Conservation (phyloP, 2,329 filamentous ascomycete species). For the Xylariaceae sp. region DNA sequence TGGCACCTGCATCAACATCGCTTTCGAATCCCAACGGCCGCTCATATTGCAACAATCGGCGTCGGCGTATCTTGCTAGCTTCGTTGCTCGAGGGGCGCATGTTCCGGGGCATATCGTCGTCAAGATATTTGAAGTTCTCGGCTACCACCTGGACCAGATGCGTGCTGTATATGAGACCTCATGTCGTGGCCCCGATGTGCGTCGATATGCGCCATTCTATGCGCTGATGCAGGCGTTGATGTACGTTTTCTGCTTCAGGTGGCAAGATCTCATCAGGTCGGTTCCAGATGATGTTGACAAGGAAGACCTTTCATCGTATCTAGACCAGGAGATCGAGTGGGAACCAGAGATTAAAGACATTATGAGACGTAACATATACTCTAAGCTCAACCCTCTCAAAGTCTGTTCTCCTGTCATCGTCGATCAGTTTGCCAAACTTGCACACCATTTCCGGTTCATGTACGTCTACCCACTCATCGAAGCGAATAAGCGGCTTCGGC, state of each 20-base stretch:
- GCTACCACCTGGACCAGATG: slow-evolving; percentile 76
- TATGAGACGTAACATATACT: slow-evolving; percentile 80
- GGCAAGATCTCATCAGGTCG: slow-evolving; percentile 81
- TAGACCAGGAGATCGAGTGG: slow-evolving; percentile 79
- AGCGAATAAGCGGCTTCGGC: slow-evolving; percentile 86
- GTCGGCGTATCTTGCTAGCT: slow-evolving; percentile 91
- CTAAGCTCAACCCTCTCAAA: slow-evolving; percentile 90
- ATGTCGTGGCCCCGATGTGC: slow-evolving; percentile 84
- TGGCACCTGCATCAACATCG: slow-evolving; percentile 74
- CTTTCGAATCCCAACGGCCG: slow-evolving; percentile 73
- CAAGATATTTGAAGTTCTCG: slow-evolving; percentile 79
- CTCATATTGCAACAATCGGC: slow-evolving; percentile 81
- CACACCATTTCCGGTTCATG: slow-evolving; percentile 83
- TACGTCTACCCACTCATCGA: slow-evolving; percentile 90
- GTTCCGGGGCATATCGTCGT: slow-evolving; percentile 79
- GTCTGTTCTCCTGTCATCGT: slow-evolving; percentile 92
- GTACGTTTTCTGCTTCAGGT: slow-evolving; percentile 97
- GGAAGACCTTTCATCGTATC: slow-evolving; percentile 65
- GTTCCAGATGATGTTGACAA: slow-evolving; percentile 65
- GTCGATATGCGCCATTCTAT: slow-evolving; percentile 85
- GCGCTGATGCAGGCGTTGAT: slow-evolving; percentile 85
- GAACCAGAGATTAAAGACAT: slow-evolving; percentile 74
- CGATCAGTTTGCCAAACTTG: slow-evolving; percentile 86
- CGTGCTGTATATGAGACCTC: slow-evolving; percentile 73
- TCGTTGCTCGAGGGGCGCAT: slow-evolving; percentile 87